Evolutionary conservation across 2,329 filamentous ascomycete genomes (phyloP).

Genomic region (Colletotrichum coccodes): DNA sequence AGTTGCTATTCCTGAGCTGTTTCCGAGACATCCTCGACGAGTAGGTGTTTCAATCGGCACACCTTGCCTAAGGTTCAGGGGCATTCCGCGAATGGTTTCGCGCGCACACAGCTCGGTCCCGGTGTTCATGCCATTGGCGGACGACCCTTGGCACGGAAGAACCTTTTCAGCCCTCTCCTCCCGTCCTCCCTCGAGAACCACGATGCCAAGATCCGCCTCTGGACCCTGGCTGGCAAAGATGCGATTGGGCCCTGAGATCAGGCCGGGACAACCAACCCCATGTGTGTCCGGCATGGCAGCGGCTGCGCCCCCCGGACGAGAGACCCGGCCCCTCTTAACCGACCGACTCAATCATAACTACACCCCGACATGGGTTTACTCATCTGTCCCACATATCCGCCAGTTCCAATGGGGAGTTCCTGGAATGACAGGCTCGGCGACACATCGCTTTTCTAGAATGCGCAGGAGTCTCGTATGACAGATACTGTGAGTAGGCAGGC

Average conservation of each 20-base stretch:
- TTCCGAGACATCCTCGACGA: neutral
- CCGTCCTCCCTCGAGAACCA: neutral
- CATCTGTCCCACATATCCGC: neutral
- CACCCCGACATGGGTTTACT: constrained; percentile 3
- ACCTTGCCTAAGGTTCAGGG: neutral
- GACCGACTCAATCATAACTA: constrained; percentile 4
- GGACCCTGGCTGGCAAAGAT: neutral
- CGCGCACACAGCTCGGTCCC: constrained; percentile 6
- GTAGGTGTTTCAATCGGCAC: constrained; percentile 10
- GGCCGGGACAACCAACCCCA: constrained; percentile 2
- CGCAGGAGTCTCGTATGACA: neutral
- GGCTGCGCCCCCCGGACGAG: constrained; percentile 13
- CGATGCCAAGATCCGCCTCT: neutral
- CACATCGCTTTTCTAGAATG: constrained; percentile 1
- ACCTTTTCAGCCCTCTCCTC: neutral
- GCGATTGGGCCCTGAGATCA: constrained; percentile 25
- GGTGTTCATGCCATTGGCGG: constrained; percentile 14
- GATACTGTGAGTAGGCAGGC: neutral
- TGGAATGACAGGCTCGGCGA: neutral
- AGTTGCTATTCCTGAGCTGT: constrained; percentile 4
- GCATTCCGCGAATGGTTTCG: neutral
- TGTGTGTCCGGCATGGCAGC: constrained; percentile 15
- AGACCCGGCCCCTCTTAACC: neutral
- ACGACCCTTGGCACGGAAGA: neutral
- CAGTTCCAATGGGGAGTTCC: neutral